Conservation (phyloP, 2,329 filamentous ascomycete species). For the Aspergillus calidoustus region DNA sequence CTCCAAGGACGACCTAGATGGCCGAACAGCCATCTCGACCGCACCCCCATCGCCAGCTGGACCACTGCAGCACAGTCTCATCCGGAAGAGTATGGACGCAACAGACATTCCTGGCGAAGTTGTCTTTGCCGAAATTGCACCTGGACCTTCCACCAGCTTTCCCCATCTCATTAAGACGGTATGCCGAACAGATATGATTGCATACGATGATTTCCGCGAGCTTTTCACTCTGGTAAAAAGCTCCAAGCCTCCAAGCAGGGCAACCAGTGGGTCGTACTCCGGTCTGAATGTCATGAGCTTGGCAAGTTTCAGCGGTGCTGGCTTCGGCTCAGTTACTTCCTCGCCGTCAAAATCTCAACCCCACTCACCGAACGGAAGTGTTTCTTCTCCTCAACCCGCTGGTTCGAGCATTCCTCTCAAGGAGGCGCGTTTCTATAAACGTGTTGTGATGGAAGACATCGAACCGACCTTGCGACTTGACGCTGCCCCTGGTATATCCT, state of each 20-base stretch:
- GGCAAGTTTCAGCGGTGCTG: constrained; percentile 45
- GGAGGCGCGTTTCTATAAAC: constrained; percentile 93
- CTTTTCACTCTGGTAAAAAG: constrained; percentile 72
- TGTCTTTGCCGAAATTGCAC: constrained; percentile 57
- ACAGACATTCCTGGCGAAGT: constrained; percentile 57
- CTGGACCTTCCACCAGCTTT: constrained; percentile 72
- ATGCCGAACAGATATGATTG: constrained; percentile 76
- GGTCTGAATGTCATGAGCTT: constrained; percentile 65
- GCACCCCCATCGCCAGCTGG: constrained; percentile 81
- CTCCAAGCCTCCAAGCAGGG: constrained; percentile 66
- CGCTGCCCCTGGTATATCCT: constrained; percentile 85
- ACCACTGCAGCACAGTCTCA: constrained; percentile 54
- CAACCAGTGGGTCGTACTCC: constrained; percentile 72
- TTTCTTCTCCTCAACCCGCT: constrained; percentile 48
- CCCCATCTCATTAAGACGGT: constrained; percentile 82
- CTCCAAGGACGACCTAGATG: constrained; percentile 69
- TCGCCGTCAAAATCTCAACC: constrained; percentile 62
- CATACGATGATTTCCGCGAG: constrained; percentile 83
- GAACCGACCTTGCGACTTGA: constrained; percentile 93
- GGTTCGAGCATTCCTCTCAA: constrained; percentile 66
- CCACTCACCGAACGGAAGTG: constrained; percentile 54
- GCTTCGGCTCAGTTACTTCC: constrained; percentile 64
- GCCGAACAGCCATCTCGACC: constrained; percentile 66
- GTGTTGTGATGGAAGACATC: constrained; percentile 84
- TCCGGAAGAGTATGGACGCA: constrained; percentile 64